Base-by-base conservation (phyloP, 805 yeast genomes). In the Metschnikowia colocasiae region DNA sequence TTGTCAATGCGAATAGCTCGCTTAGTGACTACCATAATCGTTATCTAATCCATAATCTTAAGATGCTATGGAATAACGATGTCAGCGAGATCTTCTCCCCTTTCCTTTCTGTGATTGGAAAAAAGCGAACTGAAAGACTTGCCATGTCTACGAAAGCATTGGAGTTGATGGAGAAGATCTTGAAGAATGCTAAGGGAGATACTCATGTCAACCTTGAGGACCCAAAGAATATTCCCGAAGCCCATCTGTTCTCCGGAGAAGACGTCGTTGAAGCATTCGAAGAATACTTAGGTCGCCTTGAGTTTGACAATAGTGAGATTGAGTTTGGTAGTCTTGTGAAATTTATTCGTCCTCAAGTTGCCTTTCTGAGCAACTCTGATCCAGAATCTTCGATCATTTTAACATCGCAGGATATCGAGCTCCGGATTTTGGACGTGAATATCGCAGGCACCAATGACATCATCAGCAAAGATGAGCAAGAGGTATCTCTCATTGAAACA, bases 341-440 rank as follows among this genome's bases (percentile, higher is more conserved):
- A 49, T 71, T 92, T 36, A 69, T 85, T 5, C 79, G 88, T 23
- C 96, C 97, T 0, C 97, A 92, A 62, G 79, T 90, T 40, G 97
- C 91, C 60, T 57, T 80, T 20, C 67, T 71, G 9, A 73, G 80
- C 18, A 74, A 73, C 12, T 63, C 65, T 16, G 78, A 74, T 40
- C 71, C 69, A 1, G 65, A 74, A 12, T 67, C 79, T 1, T 78
- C 82, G 47, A 71, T 79, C 6, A 59, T 82, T 29, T 55, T 82
- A 2, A 69, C 82, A 3, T 76, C 86, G 0, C 75, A 77, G 52
- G 86, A 82, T 55, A 71, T 83, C 45, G 85, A 82, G 48, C 59
- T 78, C 49, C 76, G 83, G 43, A 69, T 79, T 6, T 64, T 82
- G 19, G 55, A 67, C 1, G 65, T 78, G 3, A 70, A 72, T 37